phyloP scores from a whole-genome alignment of 345 rosid species.

The Cardamine resedifolia region DNA sequence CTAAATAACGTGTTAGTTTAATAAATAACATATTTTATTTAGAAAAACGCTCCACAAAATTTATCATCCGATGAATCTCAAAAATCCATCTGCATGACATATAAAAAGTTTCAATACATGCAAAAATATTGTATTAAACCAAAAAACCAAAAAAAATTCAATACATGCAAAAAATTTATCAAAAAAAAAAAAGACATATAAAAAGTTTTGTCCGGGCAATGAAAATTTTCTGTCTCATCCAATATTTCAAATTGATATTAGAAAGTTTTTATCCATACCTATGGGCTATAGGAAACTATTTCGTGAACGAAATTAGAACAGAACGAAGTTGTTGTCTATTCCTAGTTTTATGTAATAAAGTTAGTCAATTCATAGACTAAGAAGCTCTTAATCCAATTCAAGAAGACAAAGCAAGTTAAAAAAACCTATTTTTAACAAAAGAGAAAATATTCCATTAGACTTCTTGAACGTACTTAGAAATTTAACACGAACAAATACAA shows the following conservation, averaged over 20 bases:
- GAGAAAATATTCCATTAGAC: conserved; percentile 32
- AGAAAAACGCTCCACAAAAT: neutral
- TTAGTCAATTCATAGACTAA: conserved; percentile 13
- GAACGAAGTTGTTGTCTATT: neutral
- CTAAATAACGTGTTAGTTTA: neutral
- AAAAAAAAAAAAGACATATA: too few relatives aligned
- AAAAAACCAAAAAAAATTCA: too few relatives aligned
- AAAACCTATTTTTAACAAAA: neutral
- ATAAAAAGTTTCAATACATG: neutral
- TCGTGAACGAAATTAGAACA: neutral
- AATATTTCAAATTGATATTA: neutral
- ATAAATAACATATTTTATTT: neutral
- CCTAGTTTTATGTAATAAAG: neutral
- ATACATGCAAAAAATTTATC: too few relatives aligned
- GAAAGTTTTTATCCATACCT: neutral
- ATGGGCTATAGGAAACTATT: neutral
- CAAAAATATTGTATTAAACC: too few relatives aligned
- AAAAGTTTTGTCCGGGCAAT: neutral
- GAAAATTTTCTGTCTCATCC: neutral
- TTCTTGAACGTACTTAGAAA: conserved; percentile 39
- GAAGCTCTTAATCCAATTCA: conserved; percentile 8
- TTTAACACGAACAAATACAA: conserved; percentile 26
- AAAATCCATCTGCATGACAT: neutral
- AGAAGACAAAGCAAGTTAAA: conserved; percentile 26
- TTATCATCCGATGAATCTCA: neutral